These are phyloP conservation scores for Talaromyces pinophilus DNA, from an alignment of 2,329 filamentous ascomycete species.

Conservation along the genomic window DNA sequence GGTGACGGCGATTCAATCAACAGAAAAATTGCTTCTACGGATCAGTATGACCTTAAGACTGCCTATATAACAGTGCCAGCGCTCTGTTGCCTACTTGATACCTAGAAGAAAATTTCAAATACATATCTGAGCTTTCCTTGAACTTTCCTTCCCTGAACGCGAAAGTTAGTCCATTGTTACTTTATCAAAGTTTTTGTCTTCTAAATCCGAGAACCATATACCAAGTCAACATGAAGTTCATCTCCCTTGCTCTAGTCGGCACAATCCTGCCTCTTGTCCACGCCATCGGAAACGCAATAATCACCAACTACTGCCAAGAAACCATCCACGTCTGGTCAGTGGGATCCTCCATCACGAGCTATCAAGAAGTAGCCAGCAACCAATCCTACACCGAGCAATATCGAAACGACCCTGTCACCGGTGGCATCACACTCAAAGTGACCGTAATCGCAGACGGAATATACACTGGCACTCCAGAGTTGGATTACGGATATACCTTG, in stretches of 20 bases:
- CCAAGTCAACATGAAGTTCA: conserved; percentile 16
- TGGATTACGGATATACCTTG: conserved; percentile 47
- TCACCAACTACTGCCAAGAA: conserved; percentile 37
- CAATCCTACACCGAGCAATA: conserved; percentile 39
- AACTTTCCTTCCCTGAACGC: neutral
- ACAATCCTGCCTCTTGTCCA: conserved; percentile 23
- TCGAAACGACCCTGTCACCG: conserved; percentile 35
- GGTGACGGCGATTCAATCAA: neutral
- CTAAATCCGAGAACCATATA: neutral
- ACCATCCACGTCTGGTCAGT: conserved; percentile 44
- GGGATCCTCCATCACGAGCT: conserved; percentile 29
- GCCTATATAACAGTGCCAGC: neutral
- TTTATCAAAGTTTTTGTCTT: neutral
- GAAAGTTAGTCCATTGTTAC: neutral
- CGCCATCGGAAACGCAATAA: conserved; percentile 36
- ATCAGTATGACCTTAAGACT: neutral
- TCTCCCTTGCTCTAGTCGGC: conserved; percentile 21
- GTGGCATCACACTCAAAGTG: conserved; percentile 48
- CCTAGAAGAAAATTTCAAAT: neutral
- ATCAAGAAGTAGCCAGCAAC: conserved; percentile 29
- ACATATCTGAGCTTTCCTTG: neutral
- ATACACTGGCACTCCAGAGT: conserved; percentile 38
- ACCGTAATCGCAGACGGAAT: conserved; percentile 38
- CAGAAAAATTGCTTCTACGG: neutral
- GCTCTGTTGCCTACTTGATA: neutral